A percentile compares a stretch with the other conserved stretches of the same genome.
Conservation (phyloP, 768 basidiomycete genomes). For the Leccinum fibrillosum region DNA sequence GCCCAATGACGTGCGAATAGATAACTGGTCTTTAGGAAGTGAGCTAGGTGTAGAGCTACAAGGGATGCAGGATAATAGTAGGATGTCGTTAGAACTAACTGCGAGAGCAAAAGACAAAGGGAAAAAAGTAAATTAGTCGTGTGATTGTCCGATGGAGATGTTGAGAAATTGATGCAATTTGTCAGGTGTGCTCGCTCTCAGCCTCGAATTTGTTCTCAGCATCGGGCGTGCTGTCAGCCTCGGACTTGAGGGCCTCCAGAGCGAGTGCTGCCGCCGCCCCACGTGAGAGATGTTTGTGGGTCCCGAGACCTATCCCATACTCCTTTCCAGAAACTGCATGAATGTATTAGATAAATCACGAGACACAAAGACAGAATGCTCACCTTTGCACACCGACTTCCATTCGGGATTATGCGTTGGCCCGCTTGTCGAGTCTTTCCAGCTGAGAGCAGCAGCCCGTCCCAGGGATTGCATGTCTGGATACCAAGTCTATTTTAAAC, state of each 20-base stretch:
- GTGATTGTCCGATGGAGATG: neutral
- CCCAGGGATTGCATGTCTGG: conserved; percentile 54
- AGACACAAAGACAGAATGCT: conserved; percentile 13
- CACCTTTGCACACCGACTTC: conserved; percentile 62
- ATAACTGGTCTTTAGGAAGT: conserved; percentile 8
- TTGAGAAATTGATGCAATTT: neutral
- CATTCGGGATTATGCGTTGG: conserved; percentile 46
- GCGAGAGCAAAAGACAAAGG: neutral
- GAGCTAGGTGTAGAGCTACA: conserved; percentile 9
- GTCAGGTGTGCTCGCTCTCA: conserved; percentile 16
- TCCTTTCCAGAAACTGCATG: conserved; percentile 48
- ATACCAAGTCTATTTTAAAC: neutral
- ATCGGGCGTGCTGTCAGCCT: conserved; percentile 18
- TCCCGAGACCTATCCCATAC: conserved; percentile 47
- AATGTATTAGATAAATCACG: conserved; percentile 11
- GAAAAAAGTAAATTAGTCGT: neutral
- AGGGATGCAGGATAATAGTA: neutral
- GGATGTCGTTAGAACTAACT: neutral
- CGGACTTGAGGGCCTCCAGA: conserved; percentile 34
- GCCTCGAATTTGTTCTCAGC: conserved; percentile 15
- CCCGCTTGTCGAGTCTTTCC: conserved; percentile 48
- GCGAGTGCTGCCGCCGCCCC: conserved; percentile 36
- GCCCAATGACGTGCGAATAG: conserved; percentile 6
- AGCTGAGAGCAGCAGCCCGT: conserved; percentile 46
- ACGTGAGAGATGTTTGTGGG: conserved; percentile 51